Base-by-base conservation (phyloP, 495 filamentous ascomycete genomes). In the Neurospora hispaniola region DNA sequence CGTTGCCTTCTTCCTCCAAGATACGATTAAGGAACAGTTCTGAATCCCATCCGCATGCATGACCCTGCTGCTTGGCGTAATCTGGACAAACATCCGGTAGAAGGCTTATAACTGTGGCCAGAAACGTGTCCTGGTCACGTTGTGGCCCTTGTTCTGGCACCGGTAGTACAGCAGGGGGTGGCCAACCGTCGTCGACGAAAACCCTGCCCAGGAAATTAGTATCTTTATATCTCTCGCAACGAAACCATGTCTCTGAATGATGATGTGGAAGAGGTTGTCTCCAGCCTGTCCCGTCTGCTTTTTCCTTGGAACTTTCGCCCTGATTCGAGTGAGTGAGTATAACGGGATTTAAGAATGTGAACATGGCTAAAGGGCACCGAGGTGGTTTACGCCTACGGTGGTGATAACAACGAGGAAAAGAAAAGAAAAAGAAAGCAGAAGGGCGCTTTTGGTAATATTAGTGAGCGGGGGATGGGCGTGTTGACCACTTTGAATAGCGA, bases 51-150 rank as follows among this genome's bases (percentile, higher is more conserved):
- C 27, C 27, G 66, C 77, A 59, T 23, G 75, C 66, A 4, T 42
- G 6, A 2, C 48, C 71, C n/a, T 79, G 27, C 8, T 71, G 35
- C 7, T 70, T 35, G 2, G 83, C 70, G 59, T 81, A 79, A 0
- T 81, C 71, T 0, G 41, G 79, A 69, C 81, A 84, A 8, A 85
- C 82, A 48, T 85, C 79, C 0, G 84, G 82, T 70, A 85, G 84
- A 35, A 66, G 54, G 23, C 14, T 27, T 66, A 66, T 66, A 23
- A 66, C 54, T 16, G 23, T 66, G 14, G 27, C 54, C 27, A 66
- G 27, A 66, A 66, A 66, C 54, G 54, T 66, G 54, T 66, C 54
- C 12, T 14, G 54, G 27, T 66, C 27, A 38, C 14, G 54, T 35
- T 18, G 54, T 35, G 27, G 54, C 54, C 12, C 12, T 66, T 66